Base-by-base conservation (phyloP, 176 grass and related monocot genomes). In the Hordeum marinum region DNA sequence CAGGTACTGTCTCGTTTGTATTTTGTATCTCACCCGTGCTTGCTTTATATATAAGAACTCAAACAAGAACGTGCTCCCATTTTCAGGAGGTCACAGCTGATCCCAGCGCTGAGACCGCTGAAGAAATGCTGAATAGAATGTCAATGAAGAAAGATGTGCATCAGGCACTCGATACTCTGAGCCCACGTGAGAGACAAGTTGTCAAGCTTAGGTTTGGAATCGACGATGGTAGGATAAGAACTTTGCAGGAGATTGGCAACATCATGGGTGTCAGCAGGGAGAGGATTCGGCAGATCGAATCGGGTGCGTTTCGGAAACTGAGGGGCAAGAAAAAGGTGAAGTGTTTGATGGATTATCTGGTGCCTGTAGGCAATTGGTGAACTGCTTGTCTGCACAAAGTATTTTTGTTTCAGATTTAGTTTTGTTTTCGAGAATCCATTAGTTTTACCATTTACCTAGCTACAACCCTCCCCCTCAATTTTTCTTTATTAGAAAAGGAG, bases 211-310 rank as follows among this genome's bases (percentile, higher is more conserved):
- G 96, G 46, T 98, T 89, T 76, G 96, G 96, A 36, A 84, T 95
- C 1, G 86, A 92, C 6, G 89, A 94, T 77, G 89, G 90, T 52
- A 84, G 91, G 84, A 88, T 88, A 80, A 90, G 87, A 79, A 98
- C 96, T 41, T 81, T 98, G 76, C 93, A 95, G 76, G 96, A 98
- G 88, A 95, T 98, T 8, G 93, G 96, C 34, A 92, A 92, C 64
- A 72, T 87, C 21, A 85, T 98, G 88, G 80, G 87, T 42, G 90
- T 95, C 71, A 98, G 93, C 78, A 88, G 96, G 87, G 96, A 98
- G 78, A 90, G 93, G 76, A 88, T 98, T 78, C 80, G 96, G 69
- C 96, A 98, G 58, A 94, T 98, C 0, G 93, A 95, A 52, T 89
- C 87, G 8, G 81, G 80, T 2, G 91, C 91, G 5, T 92, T 98